These are phyloP conservation scores for Diaporthe helianthi DNA, from an alignment of 2,329 filamentous ascomycete genomes.

Conservation along the genomic window DNA sequence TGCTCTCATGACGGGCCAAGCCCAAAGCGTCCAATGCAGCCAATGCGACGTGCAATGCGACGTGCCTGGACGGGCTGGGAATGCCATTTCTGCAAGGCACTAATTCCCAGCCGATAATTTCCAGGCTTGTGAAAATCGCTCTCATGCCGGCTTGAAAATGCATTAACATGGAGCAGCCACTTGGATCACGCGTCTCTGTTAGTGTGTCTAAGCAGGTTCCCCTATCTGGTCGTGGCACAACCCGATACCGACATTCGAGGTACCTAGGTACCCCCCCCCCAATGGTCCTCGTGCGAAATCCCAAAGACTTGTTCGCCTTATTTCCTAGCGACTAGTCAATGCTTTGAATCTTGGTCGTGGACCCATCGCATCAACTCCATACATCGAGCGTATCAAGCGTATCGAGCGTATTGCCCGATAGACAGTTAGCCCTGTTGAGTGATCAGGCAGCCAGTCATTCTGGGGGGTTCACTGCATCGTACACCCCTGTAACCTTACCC, in stretches of 20 bases:
- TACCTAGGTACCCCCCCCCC: too few species aligned
- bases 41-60: conserved; percentile 18
- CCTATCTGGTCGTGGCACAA: background rate
- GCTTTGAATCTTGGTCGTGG: background rate
- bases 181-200: background rate
- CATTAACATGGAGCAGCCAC: background rate
- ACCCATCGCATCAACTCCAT: background rate
- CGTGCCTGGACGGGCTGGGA: conserved; percentile 5
- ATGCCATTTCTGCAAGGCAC: conserved; percentile 10
- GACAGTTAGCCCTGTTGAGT: background rate
- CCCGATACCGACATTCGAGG: background rate
- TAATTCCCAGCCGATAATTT: background rate
- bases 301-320: conserved; percentile 7
- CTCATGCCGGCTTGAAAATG: background rate
- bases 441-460: background rate
- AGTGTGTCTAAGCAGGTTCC: background rate
- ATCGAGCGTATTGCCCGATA: background rate
- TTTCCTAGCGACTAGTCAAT: conserved; percentile 12
- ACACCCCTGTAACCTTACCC: background rate
- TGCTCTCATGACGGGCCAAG: conserved; percentile 13
- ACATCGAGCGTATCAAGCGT: background rate
- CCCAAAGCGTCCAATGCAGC: conserved; percentile 15
- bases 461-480: background rate
- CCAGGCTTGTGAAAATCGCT: conserved; percentile 10
- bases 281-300: background rate